phyloP scores from a whole-genome alignment of 441 rosid species.

The Adansonia grandidieri region DNA sequence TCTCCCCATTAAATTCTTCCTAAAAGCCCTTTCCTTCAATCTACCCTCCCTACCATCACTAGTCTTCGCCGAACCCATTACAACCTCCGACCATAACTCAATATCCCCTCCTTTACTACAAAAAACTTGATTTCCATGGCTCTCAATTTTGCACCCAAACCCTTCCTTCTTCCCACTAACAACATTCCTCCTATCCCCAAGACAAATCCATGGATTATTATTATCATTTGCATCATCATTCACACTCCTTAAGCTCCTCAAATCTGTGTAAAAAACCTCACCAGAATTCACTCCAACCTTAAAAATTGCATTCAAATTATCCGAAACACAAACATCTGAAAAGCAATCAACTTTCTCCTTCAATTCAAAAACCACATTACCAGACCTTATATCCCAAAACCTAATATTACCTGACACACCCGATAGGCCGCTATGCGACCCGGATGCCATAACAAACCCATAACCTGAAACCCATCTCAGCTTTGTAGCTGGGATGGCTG shows the following conservation, averaged over 20 bases:
- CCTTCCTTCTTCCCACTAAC: conserved; percentile 76
- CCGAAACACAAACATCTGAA: conserved; percentile 74
- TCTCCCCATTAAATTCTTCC: conserved; percentile 72
- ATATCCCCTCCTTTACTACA: conserved; percentile 66
- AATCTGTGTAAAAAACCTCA: conserved; percentile 61
- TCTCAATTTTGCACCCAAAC: conserved; percentile 68
- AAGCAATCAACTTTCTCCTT: conserved; percentile 81
- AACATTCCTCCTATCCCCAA: conserved; percentile 60
- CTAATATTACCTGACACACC: conserved; percentile 68
- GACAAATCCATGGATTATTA: conserved; percentile 57
- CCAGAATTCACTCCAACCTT: conserved; percentile 82
- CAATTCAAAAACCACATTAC: conserved; percentile 68
- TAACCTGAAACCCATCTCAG: conserved; percentile 68
- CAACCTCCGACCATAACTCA: conserved; percentile 85
- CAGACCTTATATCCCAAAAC: conserved; percentile 83
- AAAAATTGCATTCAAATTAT: conserved; percentile 61
- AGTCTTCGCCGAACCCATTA: conserved; percentile 46
- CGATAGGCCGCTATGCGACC: conserved; percentile 81
- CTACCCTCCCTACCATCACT: conserved; percentile 26
- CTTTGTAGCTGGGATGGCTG: conserved; percentile 78
- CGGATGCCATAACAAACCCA: conserved; percentile 73
- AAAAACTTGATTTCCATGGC: conserved; percentile 75
- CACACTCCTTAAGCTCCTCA: conserved; percentile 58
- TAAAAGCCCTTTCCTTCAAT: conserved; percentile 55
- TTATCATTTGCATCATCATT: conserved; percentile 4